Evolutionary conservation across 2,329 filamentous ascomycete genomes (phyloP), one percentile per base, ranked within the genome.

Genomic region (Alternaria triticina): DNA sequence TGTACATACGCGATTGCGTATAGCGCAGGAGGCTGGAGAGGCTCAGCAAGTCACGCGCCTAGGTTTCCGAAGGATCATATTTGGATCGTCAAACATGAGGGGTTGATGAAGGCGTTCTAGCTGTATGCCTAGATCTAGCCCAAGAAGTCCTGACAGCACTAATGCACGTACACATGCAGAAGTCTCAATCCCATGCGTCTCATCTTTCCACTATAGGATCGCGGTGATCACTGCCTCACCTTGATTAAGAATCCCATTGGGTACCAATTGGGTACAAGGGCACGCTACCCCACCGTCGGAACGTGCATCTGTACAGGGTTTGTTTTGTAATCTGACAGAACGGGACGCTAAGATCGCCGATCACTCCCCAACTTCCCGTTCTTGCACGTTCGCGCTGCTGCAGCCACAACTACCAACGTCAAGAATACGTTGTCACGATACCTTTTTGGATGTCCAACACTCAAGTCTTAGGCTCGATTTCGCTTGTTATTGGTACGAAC

Each of bases 21-120:
- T 82, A 83, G 87, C 80, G 84, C 83, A 4, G 85, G 83, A 1
- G 86, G 73, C 7, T 88, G 86, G 85, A 83, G 86, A 62, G 84
- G 80, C 2, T 75, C 71, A 40, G 75, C 80, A 25, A 83, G 76
- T 33, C 57, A 73, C 43, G 57, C 65, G 12, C 72, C 72, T 1
- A 71, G 72, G 5, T 74, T 71, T 60, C 68, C 69, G 9, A 64
- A 66, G 22, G 70, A 71, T 58, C 70, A 67, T 12, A 65, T 61
- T 49, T 72, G 67, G 71, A 52, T 51, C 28, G 69, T 75, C 7
- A 67, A 69, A 57, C 63, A 72, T 55, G 73, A 75, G 50, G 71
- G 69, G 4, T 55, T 75, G 46, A 46, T 60, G 40, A 72, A 68
- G 56, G 66, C 71, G 10, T 54, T 69, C 30, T 70, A 55, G 64